Conservation (phyloP, 352 stramenopile genomes). For the Peronospora belbahrii region DNA sequence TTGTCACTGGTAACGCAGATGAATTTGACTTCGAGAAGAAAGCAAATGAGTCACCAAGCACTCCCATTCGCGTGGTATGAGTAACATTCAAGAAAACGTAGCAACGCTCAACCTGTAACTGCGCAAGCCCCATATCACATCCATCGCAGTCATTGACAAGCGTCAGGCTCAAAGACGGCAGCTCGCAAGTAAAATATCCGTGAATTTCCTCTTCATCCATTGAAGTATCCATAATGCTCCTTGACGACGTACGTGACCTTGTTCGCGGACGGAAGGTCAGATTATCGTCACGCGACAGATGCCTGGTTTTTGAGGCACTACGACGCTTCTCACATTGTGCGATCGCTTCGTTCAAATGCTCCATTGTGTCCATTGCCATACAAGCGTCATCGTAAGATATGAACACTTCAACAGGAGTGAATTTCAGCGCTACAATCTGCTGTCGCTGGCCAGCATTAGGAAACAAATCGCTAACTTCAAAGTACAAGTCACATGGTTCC, state of each 20-base stretch:
- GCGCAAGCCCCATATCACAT: slow-evolving; percentile 78
- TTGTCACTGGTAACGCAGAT: slow-evolving; percentile 19
- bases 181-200: slow-evolving; percentile 69
- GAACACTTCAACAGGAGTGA: slow-evolving; percentile 75
- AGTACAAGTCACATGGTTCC: slow-evolving; percentile 61
- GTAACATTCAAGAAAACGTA: slow-evolving; percentile 74
- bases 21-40: slow-evolving; percentile 16
- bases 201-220: slow-evolving; percentile 42
- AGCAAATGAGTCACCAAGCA: slow-evolving; percentile 5
- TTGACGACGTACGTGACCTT: slow-evolving; percentile 20
- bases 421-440: slow-evolving; percentile 61
- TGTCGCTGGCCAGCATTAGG: slow-evolving; percentile 56
- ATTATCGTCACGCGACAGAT: slow-evolving; percentile 2
- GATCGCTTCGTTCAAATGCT: slow-evolving; percentile 29
- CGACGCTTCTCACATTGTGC: slow-evolving; percentile 14
- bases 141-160: slow-evolving; percentile 83
- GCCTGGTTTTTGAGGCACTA: not conserved
- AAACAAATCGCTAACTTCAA: slow-evolving; percentile 64
- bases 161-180: slow-evolving; percentile 57
- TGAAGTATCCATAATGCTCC: slow-evolving; percentile 5
- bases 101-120: slow-evolving; percentile 62
- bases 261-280: slow-evolving; percentile 1
- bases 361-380: slow-evolving; percentile 44
- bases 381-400: slow-evolving; percentile 72
- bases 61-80: slow-evolving; percentile 21